A percentile compares a stretch with the other conserved stretches of the same genome.
Evolutionary conservation across 1,284 basidiomycete species (phyloP).

Genomic region (Cryptococcus amylolentus): DNA sequence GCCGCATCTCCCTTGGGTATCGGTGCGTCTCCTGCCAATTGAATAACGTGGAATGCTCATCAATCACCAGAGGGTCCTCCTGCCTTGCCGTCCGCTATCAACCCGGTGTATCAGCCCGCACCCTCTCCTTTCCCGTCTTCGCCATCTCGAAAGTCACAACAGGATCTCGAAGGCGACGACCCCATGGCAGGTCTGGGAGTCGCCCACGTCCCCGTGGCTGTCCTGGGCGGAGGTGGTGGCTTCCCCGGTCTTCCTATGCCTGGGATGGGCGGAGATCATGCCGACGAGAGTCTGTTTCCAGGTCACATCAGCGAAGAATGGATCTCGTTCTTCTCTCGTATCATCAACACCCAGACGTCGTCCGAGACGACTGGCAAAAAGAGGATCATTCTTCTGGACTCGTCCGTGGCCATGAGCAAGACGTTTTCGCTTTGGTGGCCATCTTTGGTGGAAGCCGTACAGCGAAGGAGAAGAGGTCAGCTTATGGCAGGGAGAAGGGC

Average conservation of each 20-base stretch:
- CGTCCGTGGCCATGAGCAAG: slow-evolving; percentile 68
- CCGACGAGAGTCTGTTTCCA: slow-evolving; percentile 9
- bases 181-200: slow-evolving; percentile 9
- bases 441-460: slow-evolving; percentile 68
- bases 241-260: slow-evolving; percentile 8
- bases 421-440: slow-evolving; percentile 76
- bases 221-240: slow-evolving; percentile 8
- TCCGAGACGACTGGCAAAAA: slow-evolving; percentile 9
- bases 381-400: slow-evolving; percentile 77
- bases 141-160: slow-evolving; percentile 1
- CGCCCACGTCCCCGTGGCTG: slow-evolving; percentile 14
- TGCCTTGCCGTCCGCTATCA: slow-evolving; percentile 5
- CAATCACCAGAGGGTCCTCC: slow-evolving; percentile 6
- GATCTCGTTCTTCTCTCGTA: slow-evolving; percentile 30
- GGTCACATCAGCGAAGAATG: slow-evolving; percentile 24
- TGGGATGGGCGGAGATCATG: not conserved
- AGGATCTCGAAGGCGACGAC: slow-evolving; percentile 3
- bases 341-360: slow-evolving; percentile 27
- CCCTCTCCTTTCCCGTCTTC: slow-evolving; percentile 1
- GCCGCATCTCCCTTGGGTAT: slow-evolving; percentile 54
- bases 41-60: not conserved
- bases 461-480: slow-evolving; percentile 52
- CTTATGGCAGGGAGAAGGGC: slow-evolving; percentile 50
- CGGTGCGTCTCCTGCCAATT: slow-evolving; percentile 54
- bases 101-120: slow-evolving; percentile 11